Percentiles rank a stretch among this genome's conserved stretches.
Evolutionary conservation across 495 filamentous ascomycete species (phyloP).

Genomic region (Amniculicola lignicola): DNA sequence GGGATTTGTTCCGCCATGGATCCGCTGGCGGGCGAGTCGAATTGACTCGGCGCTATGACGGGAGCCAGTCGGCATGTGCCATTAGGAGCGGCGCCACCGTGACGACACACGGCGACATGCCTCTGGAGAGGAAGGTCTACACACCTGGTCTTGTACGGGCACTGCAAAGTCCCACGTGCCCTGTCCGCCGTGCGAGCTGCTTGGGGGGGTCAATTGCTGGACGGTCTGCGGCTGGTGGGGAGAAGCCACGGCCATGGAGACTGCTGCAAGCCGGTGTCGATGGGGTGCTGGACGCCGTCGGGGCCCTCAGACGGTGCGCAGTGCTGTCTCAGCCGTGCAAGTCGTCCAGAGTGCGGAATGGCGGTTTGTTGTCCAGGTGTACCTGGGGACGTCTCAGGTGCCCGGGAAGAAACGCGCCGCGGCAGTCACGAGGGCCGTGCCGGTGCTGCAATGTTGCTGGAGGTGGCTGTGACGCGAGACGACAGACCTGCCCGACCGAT

Average conservation of each 20-base stretch:
- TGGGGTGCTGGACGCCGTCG: background rate
- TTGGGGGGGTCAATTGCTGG: conserved; percentile 48
- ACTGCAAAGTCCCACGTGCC: conserved; percentile 53
- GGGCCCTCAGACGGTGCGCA: background rate
- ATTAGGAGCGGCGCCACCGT: conserved; percentile 14
- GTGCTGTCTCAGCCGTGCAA: background rate
- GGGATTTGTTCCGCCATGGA: too few relatives aligned
- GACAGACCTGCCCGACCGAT: background rate
- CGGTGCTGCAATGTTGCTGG: background rate
- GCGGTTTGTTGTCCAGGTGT: background rate
- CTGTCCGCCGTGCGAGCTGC: conserved; percentile 50
- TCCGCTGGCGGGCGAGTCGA: conserved; percentile 9
- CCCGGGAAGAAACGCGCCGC: background rate
- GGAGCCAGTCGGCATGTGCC: conserved; percentile 8
- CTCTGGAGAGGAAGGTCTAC: conserved; percentile 10
- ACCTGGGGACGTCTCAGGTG: conserved; percentile 2
- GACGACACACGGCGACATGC: conserved; percentile 18
- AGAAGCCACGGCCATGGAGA: conserved; percentile 29
- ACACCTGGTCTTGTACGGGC: conserved; percentile 40
- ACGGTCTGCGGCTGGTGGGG: conserved; percentile 21
- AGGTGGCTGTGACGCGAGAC: background rate
- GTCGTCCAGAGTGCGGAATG: background rate
- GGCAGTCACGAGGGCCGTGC: background rate
- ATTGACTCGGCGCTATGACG: conserved; percentile 13
- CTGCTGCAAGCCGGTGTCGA: background rate